Percentiles rank a stretch among this genome's conserved stretches.
Evolutionary conservation across 768 basidiomycete species (phyloP).

Genomic region (Termitomyces sp.): DNA sequence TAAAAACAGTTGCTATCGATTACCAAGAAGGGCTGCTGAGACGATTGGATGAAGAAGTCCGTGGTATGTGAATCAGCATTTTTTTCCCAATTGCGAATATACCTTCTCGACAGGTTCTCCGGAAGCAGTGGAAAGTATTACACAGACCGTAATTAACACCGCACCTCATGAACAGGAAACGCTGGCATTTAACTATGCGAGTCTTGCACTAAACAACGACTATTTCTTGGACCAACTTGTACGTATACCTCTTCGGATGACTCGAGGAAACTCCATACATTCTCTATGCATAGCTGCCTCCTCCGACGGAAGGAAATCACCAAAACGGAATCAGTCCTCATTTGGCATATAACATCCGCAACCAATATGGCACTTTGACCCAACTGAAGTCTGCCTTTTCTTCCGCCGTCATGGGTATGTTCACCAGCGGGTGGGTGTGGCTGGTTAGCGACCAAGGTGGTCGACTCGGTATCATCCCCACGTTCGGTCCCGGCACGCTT

Average conservation of each 20-base stretch:
- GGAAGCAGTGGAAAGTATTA: slow-evolving; percentile 50
- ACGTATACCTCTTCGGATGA: slow-evolving; percentile 24
- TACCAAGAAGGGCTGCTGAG: slow-evolving; percentile 83
- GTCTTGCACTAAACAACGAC: slow-evolving; percentile 88
- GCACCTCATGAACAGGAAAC: slow-evolving; percentile 51
- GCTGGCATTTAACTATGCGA: slow-evolving; percentile 86
- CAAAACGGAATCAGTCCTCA: slow-evolving; percentile 29
- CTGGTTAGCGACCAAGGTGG: slow-evolving; percentile 67
- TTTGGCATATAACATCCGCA: slow-evolving; percentile 30
- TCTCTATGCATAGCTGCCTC: slow-evolving; percentile 31
- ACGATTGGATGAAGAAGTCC: slow-evolving; percentile 68
- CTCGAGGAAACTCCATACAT: background rate
- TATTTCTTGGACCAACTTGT: slow-evolving; percentile 91
- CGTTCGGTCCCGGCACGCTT: slow-evolving; percentile 85
- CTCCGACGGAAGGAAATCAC: slow-evolving; percentile 27
- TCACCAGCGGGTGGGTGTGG: slow-evolving; percentile 82
- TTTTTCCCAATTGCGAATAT: background rate
- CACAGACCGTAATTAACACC: slow-evolving; percentile 68
- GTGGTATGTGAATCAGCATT: slow-evolving; percentile 41
- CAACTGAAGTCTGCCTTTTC: slow-evolving; percentile 72
- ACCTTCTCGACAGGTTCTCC: slow-evolving; percentile 39
- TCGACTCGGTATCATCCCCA: slow-evolving; percentile 68
- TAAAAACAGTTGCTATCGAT: slow-evolving; percentile 69
- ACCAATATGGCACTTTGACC: slow-evolving; percentile 56
- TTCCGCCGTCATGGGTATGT: slow-evolving; percentile 73